Evolutionary conservation across 192 early-diverging fungal genomes (phyloP), one percentile per base, ranked within the genome.

Genomic region (Chytriomyces sp.): DNA sequence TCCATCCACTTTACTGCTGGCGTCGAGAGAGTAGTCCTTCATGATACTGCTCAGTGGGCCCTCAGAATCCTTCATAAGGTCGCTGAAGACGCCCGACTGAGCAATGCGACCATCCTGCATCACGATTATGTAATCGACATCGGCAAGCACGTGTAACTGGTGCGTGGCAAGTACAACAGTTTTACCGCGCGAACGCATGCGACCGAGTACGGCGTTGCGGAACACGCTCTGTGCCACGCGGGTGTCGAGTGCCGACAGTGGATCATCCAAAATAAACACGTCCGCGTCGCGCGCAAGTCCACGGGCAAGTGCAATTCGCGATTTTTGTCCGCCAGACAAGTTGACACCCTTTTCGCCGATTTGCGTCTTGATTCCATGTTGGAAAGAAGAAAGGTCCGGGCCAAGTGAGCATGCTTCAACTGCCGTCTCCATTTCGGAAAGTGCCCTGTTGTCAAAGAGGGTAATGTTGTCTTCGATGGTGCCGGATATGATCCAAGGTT

Each of bases 341-440:
- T 93, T 96, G 74, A 96, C 91, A 45, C 95, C 97, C 43, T 89
- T 89, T 81, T 96, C 94, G 49, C 96, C 94, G 82, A 96, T 94
- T 88, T 94, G 92, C 18, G 94, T 95, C 82, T 90, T 82, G 79
- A 95, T 92, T 26, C 94, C 95, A 46, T 83, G 86, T 24, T 87
- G 80, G 57, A 96, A 80, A 11, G 92, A 92, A 7, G 86, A 86
- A 45, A 97, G 80, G 83, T 97, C 95, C 26, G 82, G 82, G 16
- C 82, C 83, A 35, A 97, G 84, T 11, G 89, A 86, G 78, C 94
- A 96, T 28, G 87, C 89, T 35, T 91, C 85, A 67, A 97, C 74
- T 5, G 90, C 82, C 48, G 78, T 7, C 5, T n/a, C 18, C 16
- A 75, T 6, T 2, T 13, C 13, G 50, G 11, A 8, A 7, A 16